These are phyloP conservation scores for Combretum micranthum DNA, from an alignment of 345 rosid species.

Conservation along the genomic window DNA sequence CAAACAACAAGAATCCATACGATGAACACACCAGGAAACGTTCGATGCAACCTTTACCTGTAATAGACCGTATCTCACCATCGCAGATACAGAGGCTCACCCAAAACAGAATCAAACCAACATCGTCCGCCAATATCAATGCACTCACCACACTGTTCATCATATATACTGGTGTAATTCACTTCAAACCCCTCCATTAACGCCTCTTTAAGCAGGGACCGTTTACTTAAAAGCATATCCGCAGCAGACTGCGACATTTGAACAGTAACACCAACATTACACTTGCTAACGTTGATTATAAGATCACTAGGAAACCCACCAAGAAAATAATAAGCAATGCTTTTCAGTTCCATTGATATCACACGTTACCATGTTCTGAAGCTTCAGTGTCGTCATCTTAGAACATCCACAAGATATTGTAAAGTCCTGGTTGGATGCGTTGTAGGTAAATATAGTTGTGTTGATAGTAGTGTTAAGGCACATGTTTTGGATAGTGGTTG, in stretches of 20 bases:
- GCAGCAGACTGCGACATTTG: slow-evolving; percentile 9
- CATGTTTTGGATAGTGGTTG: neutral
- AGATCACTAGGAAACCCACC: slow-evolving; percentile 19
- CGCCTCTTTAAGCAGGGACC: slow-evolving; percentile 20
- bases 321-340: slow-evolving; percentile 18
- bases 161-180: slow-evolving; percentile 16
- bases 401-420: slow-evolving; percentile 23
- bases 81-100: slow-evolving; percentile 21
- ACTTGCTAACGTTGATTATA: neutral
- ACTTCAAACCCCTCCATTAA: slow-evolving; percentile 29
- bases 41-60: slow-evolving; percentile 12
- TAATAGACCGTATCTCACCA: slow-evolving; percentile 16
- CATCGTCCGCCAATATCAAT: slow-evolving; percentile 17
- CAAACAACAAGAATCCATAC: too few relatives aligned
- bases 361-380: slow-evolving; percentile 16
- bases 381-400: neutral
- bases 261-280: slow-evolving; percentile 9
- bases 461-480: slow-evolving; percentile 20
- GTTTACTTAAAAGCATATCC: slow-evolving; percentile 1
- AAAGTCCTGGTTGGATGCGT: neutral
- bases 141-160: slow-evolving; percentile 18
- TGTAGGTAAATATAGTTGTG: slow-evolving; percentile 7
- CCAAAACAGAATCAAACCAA: slow-evolving; percentile 27
- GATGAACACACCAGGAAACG: too few relatives aligned
- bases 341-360: neutral